Evolutionary conservation across 345 rosid species (phyloP), one percentile per base, ranked within the genome.

Genomic region (Eucalyptus globulus): DNA sequence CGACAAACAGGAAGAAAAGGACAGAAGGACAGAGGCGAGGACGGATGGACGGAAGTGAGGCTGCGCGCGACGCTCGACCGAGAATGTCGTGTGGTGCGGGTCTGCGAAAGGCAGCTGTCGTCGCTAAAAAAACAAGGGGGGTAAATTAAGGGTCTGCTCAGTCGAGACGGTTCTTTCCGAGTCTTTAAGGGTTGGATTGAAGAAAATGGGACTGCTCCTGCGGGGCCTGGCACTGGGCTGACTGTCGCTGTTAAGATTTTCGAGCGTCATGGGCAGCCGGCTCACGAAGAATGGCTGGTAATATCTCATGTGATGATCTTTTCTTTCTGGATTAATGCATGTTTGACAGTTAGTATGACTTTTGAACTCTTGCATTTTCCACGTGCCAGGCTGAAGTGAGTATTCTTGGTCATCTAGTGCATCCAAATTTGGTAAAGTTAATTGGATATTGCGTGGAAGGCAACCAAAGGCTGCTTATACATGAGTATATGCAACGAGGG

Each of bases 381-480:
- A 9, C 3, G 14, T 85, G 19, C 9, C 49, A 89, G 90, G n/a
- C 87, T 45, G 87, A 86, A 67, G 43, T 89, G 15, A 89, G 14
- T 11, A 10, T 2, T 67, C 87, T 49, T 29, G 87, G 90, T 22
- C 58, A 49, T 54, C 86, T 86, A 27, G 26, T 2, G 5, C 90
- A 89, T 86, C 87, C 90, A 8, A 89, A 86, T 67, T 65, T 89
- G 21, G 90, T 86, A 17, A 89, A 62, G 47, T 26, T 89, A 50
- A 86, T 89, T 50, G 53, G 53, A 15, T 50, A 50, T 50, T 15
- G 53, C 53, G 19, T 50, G 8, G 53, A 50, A 50, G 56, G 1
- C 29, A 0, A 88, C 31, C 11, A 26, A n/a, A 27, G 88, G 83
- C 85, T 89, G 60, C 54, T 89, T 24, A 3, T 89, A 49, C 86